A percentile compares a stretch with the other conserved stretches of the same genome.
phyloP scores from a whole-genome alignment of 495 filamentous ascomycete species.

The Viridothelium virens region DNA sequence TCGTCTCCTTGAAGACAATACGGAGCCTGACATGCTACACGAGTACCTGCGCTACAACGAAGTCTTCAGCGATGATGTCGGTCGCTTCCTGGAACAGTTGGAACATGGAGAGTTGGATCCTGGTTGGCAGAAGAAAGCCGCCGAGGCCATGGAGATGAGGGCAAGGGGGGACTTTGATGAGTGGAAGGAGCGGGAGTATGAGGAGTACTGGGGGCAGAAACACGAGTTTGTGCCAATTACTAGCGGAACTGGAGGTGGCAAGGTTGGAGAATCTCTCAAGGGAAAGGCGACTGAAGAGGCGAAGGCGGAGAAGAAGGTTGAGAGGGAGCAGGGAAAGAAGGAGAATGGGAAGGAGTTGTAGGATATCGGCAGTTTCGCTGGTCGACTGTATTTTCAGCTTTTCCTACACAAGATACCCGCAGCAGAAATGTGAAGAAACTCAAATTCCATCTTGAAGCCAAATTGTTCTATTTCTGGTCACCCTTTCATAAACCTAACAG shows the following conservation, averaged over 20 bases:
- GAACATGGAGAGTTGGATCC: constrained; percentile 53
- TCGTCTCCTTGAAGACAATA: constrained; percentile 30
- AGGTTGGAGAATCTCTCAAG: neutral
- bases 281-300: constrained; percentile 7
- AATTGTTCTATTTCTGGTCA: too few relatives aligned
- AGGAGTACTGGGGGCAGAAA: constrained; percentile 64
- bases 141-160: constrained; percentile 53
- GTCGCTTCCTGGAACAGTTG: constrained; percentile 54
- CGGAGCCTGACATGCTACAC: constrained; percentile 39
- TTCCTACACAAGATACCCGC: neutral
- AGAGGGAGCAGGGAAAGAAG: neutral
- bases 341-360: neutral
- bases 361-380: neutral
- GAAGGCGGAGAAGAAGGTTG: neutral
- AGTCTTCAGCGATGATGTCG: constrained; percentile 47
- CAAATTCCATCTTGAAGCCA: too few relatives aligned
- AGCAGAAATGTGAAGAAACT: neutral
- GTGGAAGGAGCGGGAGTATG: constrained; percentile 57
- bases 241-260: neutral
- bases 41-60: constrained; percentile 41
- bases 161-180: constrained; percentile 61
- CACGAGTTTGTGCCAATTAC: neutral
- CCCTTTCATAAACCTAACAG: too few relatives aligned
- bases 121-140: constrained; percentile 59
- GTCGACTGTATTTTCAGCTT: neutral